A percentile compares a stretch with the other conserved stretches of the same genome.
Evolutionary conservation across 805 yeast genomes (phyloP).

Genomic region (Cephaloascus albidus): DNA sequence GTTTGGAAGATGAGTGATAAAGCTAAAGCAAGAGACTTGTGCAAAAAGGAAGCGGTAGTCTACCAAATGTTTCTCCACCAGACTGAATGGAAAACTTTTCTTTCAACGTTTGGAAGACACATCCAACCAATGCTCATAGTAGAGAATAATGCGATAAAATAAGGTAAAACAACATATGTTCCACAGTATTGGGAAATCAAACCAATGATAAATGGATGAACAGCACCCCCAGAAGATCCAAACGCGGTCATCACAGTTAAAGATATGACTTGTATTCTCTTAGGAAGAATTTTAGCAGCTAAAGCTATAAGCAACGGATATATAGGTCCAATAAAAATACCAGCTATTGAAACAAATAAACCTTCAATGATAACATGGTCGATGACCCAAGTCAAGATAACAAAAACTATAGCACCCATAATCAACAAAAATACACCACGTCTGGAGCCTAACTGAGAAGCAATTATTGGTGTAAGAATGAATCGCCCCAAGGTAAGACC

Average conservation of each 20-base stretch:
- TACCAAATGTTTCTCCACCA: constrained; percentile 12
- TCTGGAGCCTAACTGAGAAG: constrained; percentile 31
- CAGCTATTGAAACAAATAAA: constrained; percentile 37
- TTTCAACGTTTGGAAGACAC: constrained; percentile 23
- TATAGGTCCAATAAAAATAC: constrained; percentile 58
- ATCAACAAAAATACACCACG: constrained; percentile 28
- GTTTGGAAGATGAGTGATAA: neutral
- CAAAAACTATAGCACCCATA: constrained; percentile 23
- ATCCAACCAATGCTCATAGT: constrained; percentile 29
- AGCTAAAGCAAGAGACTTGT: no score
- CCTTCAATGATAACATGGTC: constrained; percentile 35
- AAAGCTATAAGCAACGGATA: constrained; percentile 44
- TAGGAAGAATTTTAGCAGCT: constrained; percentile 34
- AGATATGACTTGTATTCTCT: constrained; percentile 41
- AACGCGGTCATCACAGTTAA: constrained; percentile 44
- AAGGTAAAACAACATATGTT: constrained; percentile 40
- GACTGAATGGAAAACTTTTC: neutral
- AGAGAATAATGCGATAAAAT: constrained; percentile 26
- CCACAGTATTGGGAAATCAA: constrained; percentile 34
- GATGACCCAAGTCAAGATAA: constrained; percentile 38
- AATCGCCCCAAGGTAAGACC: constrained; percentile 63
- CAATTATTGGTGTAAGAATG: constrained; percentile 29
- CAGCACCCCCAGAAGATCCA: constrained; percentile 51
- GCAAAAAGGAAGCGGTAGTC: no score
- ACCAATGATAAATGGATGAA: constrained; percentile 45